Conservation (phyloP, 1,284 basidiomycete species). For the Vanrija sp. region DNA sequence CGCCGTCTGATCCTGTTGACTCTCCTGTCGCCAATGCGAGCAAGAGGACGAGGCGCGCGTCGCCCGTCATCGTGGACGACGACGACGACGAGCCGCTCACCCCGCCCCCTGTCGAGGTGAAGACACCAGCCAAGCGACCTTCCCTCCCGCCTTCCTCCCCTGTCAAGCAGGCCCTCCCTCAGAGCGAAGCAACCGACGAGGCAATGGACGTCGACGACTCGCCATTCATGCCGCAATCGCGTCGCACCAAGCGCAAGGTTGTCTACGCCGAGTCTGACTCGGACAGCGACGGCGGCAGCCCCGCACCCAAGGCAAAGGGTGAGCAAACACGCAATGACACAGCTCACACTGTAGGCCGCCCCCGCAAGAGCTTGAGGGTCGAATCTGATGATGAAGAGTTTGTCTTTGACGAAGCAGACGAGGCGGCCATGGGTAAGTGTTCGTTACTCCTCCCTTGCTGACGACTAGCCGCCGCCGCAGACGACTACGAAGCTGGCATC, state of each 20-base stretch:
- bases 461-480: conserved; percentile 32
- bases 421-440: conserved; percentile 38
- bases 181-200: conserved; percentile 5
- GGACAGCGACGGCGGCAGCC: conserved; percentile 3
- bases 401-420: conserved; percentile 40
- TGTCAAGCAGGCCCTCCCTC: neutral
- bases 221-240: conserved; percentile 23
- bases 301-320: neutral
- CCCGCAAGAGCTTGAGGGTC: conserved; percentile 38
- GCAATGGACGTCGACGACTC: conserved; percentile 26
- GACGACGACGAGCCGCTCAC: conserved; percentile 29
- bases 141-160: conserved; percentile 1
- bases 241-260: conserved; percentile 44
- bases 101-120: conserved; percentile 22
- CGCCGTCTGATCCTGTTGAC: conserved; percentile 27
- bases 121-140: conserved; percentile 5
- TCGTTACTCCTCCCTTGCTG: neutral
- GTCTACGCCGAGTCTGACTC: conserved; percentile 45
- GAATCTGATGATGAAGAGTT: conserved; percentile 43
- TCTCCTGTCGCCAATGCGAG: conserved; percentile 24
- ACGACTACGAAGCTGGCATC: conserved; percentile 36
- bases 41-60: neutral
- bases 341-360: no score
- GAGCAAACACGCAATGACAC: neutral
- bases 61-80: conserved; percentile 12